A percentile compares a stretch with the other conserved stretches of the same genome.
These are phyloP conservation scores for Sarocladium kiliense DNA, from an alignment of 2,329 filamentous ascomycete species.

Conservation along the genomic window DNA sequence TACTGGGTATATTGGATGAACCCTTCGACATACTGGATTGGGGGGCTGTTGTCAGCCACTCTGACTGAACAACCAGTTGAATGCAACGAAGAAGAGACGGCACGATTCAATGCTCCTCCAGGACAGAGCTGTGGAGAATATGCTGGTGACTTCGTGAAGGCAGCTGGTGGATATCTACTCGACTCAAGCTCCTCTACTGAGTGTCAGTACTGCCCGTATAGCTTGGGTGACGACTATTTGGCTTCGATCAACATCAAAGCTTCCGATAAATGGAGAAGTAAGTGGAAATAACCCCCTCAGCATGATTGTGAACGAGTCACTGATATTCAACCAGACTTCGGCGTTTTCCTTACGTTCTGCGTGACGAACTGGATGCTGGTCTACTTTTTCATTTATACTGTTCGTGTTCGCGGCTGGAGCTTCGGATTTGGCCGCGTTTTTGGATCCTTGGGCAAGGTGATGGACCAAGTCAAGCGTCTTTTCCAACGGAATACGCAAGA, in stretches of 20 bases:
- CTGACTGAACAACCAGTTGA: slow-evolving; percentile 44
- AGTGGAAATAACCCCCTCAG: slow-evolving; percentile 9
- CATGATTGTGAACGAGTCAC: not conserved
- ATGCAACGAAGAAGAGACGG: slow-evolving; percentile 37
- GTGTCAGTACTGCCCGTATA: slow-evolving; percentile 68
- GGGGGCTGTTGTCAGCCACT: slow-evolving; percentile 61
- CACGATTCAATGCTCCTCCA: slow-evolving; percentile 53
- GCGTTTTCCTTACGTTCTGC: slow-evolving; percentile 67
- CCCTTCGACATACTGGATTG: slow-evolving; percentile 67
- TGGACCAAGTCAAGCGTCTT: slow-evolving; percentile 10
- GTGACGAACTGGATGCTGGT: slow-evolving; percentile 67
- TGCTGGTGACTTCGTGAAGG: slow-evolving; percentile 51
- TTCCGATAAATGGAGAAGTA: slow-evolving; percentile 61
- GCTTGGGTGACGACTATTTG: slow-evolving; percentile 55
- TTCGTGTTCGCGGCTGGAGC: slow-evolving; percentile 63
- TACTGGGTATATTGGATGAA: slow-evolving; percentile 70
- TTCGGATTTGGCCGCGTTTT: slow-evolving; percentile 63
- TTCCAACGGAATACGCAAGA: slow-evolving; percentile 11
- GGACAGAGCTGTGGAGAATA: slow-evolving; percentile 62
- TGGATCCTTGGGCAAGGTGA: slow-evolving; percentile 13
- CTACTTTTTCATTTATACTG: slow-evolving; percentile 73
- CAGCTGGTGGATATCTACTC: slow-evolving; percentile 55
- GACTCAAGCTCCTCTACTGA: slow-evolving; percentile 51
- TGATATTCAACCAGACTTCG: slow-evolving; percentile 42
- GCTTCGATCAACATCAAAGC: slow-evolving; percentile 43